Evolutionary conservation across 2,329 filamentous ascomycete genomes (phyloP).

Genomic region (Fusarium sp.): DNA sequence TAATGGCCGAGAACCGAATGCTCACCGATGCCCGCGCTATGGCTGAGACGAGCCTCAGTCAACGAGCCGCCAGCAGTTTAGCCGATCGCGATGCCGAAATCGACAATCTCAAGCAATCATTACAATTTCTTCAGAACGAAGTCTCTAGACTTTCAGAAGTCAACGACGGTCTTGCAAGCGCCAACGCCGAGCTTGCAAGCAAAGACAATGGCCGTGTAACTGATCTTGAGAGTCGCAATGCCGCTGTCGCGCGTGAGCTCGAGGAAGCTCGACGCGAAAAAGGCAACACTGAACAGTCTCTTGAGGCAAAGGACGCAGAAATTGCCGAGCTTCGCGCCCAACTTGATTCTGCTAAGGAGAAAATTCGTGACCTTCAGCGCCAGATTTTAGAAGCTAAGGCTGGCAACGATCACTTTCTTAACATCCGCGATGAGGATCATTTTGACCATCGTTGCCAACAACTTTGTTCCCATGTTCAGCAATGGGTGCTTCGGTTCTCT

Average conservation of each 20-base stretch:
- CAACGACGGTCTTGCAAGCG: conserved; percentile 80
- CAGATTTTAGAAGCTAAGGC: conserved; percentile 68
- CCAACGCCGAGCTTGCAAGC: conserved; percentile 78
- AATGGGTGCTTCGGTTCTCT: conserved; percentile 97
- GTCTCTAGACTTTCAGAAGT: conserved; percentile 82
- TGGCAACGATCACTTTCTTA: conserved; percentile 77
- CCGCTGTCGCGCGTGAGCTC: conserved; percentile 73
- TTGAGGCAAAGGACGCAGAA: conserved; percentile 86
- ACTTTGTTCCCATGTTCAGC: conserved; percentile 93
- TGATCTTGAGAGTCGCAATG: conserved; percentile 73
- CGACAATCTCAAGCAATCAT: conserved; percentile 78
- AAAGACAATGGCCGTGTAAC: conserved; percentile 79
- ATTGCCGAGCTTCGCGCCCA: conserved; percentile 81
- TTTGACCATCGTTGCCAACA: conserved; percentile 95
- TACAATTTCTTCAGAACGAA: conserved; percentile 84
- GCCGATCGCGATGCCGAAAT: conserved; percentile 89
- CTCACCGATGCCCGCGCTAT: conserved; percentile 77
- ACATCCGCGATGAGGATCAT: conserved; percentile 88
- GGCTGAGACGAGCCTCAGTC: conserved; percentile 72
- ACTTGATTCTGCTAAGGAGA: conserved; percentile 75
- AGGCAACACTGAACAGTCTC: conserved; percentile 66
- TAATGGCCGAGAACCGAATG: conserved; percentile 83
- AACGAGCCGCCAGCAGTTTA: conserved; percentile 74
- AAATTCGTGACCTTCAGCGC: conserved; percentile 62
- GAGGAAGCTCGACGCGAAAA: conserved; percentile 73